Conservation (phyloP, 371 early-diverging fungal genomes). For the Vairimorpha ceranae region DNA sequence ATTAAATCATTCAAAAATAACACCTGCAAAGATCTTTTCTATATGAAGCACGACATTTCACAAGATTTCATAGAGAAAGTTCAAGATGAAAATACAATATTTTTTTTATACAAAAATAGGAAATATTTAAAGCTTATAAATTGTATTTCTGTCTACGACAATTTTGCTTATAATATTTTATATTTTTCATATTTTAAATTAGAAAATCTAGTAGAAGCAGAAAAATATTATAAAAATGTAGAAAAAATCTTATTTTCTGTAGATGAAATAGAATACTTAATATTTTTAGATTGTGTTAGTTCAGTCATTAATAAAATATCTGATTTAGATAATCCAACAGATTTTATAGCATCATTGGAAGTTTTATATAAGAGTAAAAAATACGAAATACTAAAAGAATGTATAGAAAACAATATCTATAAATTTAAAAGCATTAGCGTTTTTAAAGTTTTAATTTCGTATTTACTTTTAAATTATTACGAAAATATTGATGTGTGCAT, state of each 20-base stretch:
- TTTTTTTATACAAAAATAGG: conserved; percentile 7
- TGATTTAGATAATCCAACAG: neutral
- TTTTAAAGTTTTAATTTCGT: neutral
- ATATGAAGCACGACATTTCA: neutral
- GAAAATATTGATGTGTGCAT: neutral
- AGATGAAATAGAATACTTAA: conserved; percentile 3
- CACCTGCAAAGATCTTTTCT: neutral
- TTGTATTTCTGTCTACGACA: neutral
- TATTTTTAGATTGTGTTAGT: neutral
- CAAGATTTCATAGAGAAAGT: neutral
- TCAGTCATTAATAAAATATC: neutral
- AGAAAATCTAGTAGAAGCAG: neutral
- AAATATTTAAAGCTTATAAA: neutral
- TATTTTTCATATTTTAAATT: conserved; percentile 2
- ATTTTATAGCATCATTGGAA: neutral
- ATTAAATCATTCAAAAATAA: neutral
- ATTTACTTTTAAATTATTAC: neutral
- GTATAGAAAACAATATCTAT: neutral
- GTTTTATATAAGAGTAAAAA: neutral
- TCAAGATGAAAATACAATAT: neutral
- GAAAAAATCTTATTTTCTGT: neutral
- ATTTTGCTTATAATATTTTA: neutral
- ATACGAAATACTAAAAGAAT: neutral
- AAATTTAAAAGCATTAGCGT: neutral
- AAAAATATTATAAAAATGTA: neutral